A percentile compares a stretch with the other conserved stretches of the same genome.
Evolutionary conservation across 371 early-diverging fungal species (phyloP).

Genomic region (Mortierella sp.): DNA sequence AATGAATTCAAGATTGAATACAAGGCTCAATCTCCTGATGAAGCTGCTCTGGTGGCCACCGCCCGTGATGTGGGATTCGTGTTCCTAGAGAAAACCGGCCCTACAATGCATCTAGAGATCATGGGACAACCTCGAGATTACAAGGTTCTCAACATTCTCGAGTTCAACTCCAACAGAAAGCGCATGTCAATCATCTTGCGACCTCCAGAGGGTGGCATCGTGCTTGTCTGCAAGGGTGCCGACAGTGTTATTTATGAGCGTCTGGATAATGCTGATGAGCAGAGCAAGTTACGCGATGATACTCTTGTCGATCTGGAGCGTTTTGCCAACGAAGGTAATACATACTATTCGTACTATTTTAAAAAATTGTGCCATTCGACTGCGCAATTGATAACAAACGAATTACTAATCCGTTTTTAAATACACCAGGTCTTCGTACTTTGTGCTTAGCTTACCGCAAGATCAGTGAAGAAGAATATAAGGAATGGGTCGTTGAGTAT

Average conservation of each 20-base stretch:
- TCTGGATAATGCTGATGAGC: conserved; percentile 64
- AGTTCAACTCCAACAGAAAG: conserved; percentile 88
- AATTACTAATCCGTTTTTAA: background rate
- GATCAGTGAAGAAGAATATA: conserved; percentile 79
- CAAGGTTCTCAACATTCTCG: conserved; percentile 79
- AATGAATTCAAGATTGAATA: conserved; percentile 72
- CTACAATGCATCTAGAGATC: conserved; percentile 73
- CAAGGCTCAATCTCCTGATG: conserved; percentile 95
- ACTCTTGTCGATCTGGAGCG: conserved; percentile 83
- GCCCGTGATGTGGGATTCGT: conserved; percentile 93
- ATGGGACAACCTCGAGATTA: conserved; percentile 75
- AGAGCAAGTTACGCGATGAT: conserved; percentile 67
- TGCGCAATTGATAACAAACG: background rate
- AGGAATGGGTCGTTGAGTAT: conserved; percentile 68
- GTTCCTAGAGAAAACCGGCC: conserved; percentile 77
- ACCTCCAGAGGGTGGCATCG: conserved; percentile 77
- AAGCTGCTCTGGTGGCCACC: conserved; percentile 92
- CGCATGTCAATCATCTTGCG: conserved; percentile 87
- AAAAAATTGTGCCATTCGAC: background rate
- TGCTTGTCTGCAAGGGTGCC: conserved; percentile 96
- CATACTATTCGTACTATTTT: background rate
- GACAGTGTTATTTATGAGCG: conserved; percentile 93
- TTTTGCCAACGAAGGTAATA: conserved; percentile 87
- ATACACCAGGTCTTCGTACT: conserved; percentile 78
- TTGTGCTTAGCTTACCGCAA: conserved; percentile 85